phyloP scores from a whole-genome alignment of 1,284 basidiomycete genomes.

The Thelephora terrestris region DNA sequence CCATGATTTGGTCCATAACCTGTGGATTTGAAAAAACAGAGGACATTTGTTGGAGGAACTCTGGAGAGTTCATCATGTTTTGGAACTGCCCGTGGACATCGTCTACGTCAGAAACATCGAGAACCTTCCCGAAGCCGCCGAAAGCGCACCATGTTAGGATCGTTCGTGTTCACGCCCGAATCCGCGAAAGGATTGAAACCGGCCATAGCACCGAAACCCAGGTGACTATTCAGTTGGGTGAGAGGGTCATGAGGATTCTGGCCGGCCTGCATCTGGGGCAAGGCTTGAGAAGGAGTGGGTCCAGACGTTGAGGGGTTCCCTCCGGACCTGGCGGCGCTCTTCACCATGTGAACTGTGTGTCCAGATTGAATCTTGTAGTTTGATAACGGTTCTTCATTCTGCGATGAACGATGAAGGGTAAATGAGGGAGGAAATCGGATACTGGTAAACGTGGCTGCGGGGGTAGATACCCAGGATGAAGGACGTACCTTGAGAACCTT shows the following conservation, averaged over 20 bases:
- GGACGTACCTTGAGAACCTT: conserved; percentile 56
- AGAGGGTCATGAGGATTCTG: conserved; percentile 75
- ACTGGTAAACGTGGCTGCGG: not conserved
- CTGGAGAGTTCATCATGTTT: conserved; percentile 68
- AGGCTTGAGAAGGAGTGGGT: conserved; percentile 27
- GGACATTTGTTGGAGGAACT: conserved; percentile 21
- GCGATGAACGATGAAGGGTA: conserved; percentile 13
- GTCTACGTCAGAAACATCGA: not conserved
- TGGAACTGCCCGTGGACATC: conserved; percentile 45
- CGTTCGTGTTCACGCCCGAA: conserved; percentile 77
- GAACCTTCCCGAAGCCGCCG: not conserved
- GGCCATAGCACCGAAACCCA: conserved; percentile 64
- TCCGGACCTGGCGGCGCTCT: conserved; percentile 57
- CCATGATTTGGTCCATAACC: conserved; percentile 77
- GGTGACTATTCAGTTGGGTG: conserved; percentile 61
- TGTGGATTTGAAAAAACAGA: conserved; percentile 20
- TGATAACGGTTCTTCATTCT: conserved; percentile 79
- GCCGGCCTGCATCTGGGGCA: conserved; percentile 75
- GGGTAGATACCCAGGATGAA: not conserved
- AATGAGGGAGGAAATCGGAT: not conserved
- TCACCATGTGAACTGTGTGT: conserved; percentile 92
- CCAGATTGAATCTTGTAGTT: conserved; percentile 82
- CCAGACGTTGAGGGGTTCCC: conserved; percentile 19
- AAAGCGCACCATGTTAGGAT: conserved; percentile 75
- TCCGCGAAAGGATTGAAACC: conserved; percentile 84